Evolutionary conservation across 106 monocot genomes (phyloP).

Genomic region (Dioscorea zingiberensis): DNA sequence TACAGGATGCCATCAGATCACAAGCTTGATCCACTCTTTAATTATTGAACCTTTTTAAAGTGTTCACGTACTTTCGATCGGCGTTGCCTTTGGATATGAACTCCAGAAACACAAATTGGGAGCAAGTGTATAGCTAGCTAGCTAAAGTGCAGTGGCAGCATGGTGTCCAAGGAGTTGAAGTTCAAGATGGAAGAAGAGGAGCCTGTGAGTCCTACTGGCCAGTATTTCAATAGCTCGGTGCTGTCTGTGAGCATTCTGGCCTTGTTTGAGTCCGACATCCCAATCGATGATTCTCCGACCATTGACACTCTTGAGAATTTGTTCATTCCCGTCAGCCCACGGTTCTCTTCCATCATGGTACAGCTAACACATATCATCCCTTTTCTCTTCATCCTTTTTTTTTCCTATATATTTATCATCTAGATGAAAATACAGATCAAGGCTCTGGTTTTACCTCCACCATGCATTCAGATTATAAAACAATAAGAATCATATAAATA

Average conservation of each 20-base stretch:
- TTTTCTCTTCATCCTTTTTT: neutral
- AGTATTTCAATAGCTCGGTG: slow-evolving; percentile 68
- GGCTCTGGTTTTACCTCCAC: too few species aligned
- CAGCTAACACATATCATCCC: neutral
- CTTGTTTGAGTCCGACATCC: slow-evolving; percentile 43
- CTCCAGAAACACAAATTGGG: too few species aligned
- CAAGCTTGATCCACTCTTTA: too few species aligned
- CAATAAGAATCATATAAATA: too few species aligned
- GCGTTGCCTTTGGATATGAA: too few species aligned
- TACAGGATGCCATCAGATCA: too few species aligned
- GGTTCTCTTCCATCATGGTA: slow-evolving; percentile 73
- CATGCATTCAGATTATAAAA: too few species aligned
- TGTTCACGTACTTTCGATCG: too few species aligned
- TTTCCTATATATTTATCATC: neutral
- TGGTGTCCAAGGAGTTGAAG: slow-evolving; percentile 11
- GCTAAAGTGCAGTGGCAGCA: too few species aligned
- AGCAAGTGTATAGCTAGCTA: too few species aligned
- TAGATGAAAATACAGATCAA: too few species aligned
- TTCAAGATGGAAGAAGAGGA: slow-evolving; percentile 15
- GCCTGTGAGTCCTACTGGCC: slow-evolving; percentile 71
- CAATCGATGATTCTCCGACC: slow-evolving; percentile 54
- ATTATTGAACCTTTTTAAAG: too few species aligned
- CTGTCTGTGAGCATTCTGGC: slow-evolving; percentile 40
- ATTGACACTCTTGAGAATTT: slow-evolving; percentile 29
- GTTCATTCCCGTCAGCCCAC: slow-evolving; percentile 48